phyloP scores from a whole-genome alignment of 441 rosid species.

The Populus hybrid region DNA sequence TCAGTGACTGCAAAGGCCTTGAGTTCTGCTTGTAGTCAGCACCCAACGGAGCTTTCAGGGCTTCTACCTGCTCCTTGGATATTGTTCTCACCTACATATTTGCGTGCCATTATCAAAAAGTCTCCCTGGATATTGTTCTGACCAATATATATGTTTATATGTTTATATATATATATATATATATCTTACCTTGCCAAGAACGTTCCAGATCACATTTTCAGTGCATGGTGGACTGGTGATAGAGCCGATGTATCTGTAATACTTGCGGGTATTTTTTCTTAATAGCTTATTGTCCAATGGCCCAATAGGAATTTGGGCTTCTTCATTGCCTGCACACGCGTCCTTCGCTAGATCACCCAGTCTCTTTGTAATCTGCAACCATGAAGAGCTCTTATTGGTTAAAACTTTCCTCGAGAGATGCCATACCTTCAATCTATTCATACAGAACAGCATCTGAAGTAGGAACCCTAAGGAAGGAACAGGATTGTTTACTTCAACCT shows the following conservation, averaged over 20 bases:
- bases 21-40: slow-evolving; percentile 35
- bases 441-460: neutral
- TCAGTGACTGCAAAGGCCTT: slow-evolving; percentile 64
- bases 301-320: slow-evolving; percentile 43
- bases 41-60: slow-evolving; percentile 48
- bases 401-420: neutral
- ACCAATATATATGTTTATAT: no score
- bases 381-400: neutral
- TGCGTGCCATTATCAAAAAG: neutral
- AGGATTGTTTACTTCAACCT: neutral
- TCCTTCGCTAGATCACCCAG: slow-evolving; percentile 38
- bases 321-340: slow-evolving; percentile 23
- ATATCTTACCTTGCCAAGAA: slow-evolving; percentile 50
- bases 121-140: no score
- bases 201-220: slow-evolving; percentile 53
- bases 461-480: neutral
- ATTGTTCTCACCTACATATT: slow-evolving; percentile 54
- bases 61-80: slow-evolving; percentile 50
- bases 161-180: neutral
- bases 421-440: neutral
- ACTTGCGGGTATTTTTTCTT: slow-evolving; percentile 37
- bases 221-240: slow-evolving; percentile 79
- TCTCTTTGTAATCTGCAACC: slow-evolving; percentile 26
- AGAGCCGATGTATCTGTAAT: slow-evolving; percentile 69
- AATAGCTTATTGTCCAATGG: slow-evolving; percentile 32